phyloP scores from a whole-genome alignment of 495 filamentous ascomycete genomes.

The Hyaloscypha finlandica region DNA sequence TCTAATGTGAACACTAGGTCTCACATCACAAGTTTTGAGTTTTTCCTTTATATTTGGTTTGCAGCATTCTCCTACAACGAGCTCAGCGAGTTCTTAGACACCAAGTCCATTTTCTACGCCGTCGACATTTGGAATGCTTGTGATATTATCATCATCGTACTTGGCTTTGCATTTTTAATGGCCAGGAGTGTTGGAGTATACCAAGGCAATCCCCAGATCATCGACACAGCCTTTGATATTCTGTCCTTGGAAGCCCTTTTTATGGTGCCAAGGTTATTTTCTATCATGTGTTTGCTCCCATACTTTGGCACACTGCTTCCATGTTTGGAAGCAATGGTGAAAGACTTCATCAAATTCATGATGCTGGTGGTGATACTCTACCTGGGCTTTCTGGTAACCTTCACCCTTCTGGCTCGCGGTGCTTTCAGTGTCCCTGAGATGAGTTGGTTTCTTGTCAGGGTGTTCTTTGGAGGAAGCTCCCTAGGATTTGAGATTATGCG shows the following conservation, averaged over 20 bases:
- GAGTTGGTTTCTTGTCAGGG: constrained; percentile 85
- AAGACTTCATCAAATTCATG: constrained; percentile 89
- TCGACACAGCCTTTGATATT: constrained; percentile 83
- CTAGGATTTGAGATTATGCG: constrained; percentile 63
- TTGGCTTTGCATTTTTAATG: constrained; percentile 72
- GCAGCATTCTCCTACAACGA: constrained; percentile 88
- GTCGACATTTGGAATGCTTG: constrained; percentile 90
- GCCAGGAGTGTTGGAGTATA: constrained; percentile 66
- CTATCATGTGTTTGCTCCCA: constrained; percentile 65
- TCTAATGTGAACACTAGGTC: constrained; percentile 20
- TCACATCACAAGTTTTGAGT: constrained; percentile 52
- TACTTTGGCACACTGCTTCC: constrained; percentile 75
- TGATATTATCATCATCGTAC: constrained; percentile 82
- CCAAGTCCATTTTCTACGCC: constrained; percentile 83
- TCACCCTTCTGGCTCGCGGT: constrained; percentile 83
- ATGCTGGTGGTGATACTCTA: constrained; percentile 83
- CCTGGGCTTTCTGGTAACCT: constrained; percentile 84
- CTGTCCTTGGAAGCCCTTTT: constrained; percentile 87
- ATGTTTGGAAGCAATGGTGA: constrained; percentile 43
- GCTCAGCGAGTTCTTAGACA: constrained; percentile 78
- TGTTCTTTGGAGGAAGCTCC: constrained; percentile 74
- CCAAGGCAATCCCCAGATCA: constrained; percentile 59
- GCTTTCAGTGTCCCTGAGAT: constrained; percentile 70
- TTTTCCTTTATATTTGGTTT: constrained; percentile 67
- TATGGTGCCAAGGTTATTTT: constrained; percentile 61